Base-by-base conservation (phyloP, 495 filamentous ascomycete genomes). In the Coniosporium apollinis region DNA sequence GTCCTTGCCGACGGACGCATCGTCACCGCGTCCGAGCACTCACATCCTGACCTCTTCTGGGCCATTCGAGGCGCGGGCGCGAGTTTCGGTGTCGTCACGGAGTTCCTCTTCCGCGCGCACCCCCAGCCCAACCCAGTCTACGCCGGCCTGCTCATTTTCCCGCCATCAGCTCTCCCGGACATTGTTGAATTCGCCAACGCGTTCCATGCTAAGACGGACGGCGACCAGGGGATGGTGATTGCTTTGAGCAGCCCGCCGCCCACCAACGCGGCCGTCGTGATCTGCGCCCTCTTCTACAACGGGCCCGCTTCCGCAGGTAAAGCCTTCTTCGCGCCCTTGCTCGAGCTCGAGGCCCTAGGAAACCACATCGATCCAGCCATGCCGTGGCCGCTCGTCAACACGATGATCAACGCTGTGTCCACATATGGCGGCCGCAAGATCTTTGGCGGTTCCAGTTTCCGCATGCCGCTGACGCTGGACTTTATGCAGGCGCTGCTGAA, bases 1-100 rank as follows among this genome's bases (percentile, higher is more conserved):
- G 67, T 72, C 1, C 55, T 69, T 2, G 67, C 68, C 3, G 58
- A 70, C 34, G 67, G 66, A 0, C 30, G 34, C 20, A 48, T 64
- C 22, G 49, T 61, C 9, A 56, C 43, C 1, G 59, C 61, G 2
- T 61, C 59, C 24, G 46, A 44, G 28, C 28, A 21, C 5, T 44
- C 51, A 19, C 45, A 57, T 33, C 21, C 49, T 5, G 52, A 56
- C 34, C 50, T 57, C 33, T 59, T 55, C 47, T 59, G 55, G 52
- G 55, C 49, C 7, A 28, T 57, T 9, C 40, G 44, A n/a, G 55
- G 55, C 13, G 55, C 55, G 1, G 55, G 55, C 7, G 43, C 42
- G 36, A 56, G 49, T 40, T 59, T 57, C 43, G 55, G 55, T 28
- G 50, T 57, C 22, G 44, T 39, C 8, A 49, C 56, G 1, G 56